Base-by-base conservation (phyloP, 441 rosid genomes). In the Mallotus japonicus region DNA sequence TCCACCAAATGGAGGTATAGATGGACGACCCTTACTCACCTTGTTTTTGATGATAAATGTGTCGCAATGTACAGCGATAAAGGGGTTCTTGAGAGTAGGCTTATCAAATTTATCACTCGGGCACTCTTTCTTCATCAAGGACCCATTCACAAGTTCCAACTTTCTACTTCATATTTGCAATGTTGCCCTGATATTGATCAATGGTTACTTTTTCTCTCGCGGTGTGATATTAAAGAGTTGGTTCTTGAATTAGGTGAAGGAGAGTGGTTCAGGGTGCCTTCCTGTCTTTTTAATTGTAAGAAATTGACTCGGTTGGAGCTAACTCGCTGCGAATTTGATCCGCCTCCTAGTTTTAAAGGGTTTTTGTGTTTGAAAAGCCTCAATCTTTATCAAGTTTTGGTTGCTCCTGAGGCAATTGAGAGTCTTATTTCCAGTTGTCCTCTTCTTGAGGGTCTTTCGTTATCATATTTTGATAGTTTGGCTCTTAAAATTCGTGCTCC, bases 131-230 rank as follows among this genome's bases (percentile, higher is more conserved):
- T 95, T 63, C 98, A 92, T 68, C 93, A 83, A 76, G 99, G 99
- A 15, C 98, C 93, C 19, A 89, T 92, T 79, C 97, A 89, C 65
- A 91, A 86, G 87, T 92, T 92, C 81, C 89, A 90, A 78, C 93
- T 95, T 24, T 86, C 93, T 6, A 84, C 92, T 15, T 62, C 84
- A 1, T 73, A 74, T 78, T 70, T 90, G 78, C 92, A 87, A 49
- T 80, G 87, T 67, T 87, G 92, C 85, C 89, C 95, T 0, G 97
- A 92, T 58, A 82, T 95, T 44, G 99, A 95, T 76, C 98, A 92
- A 73, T 95, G 99, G 98, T 57, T 92, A 57, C 99, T 95, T 74
- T 91, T 87, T 79, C 99, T 95, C 51, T 95, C 98, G 0, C 82
- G 95, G 72, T 83, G 78, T 65, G 93, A 77, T 75, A 74, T 95